These are phyloP conservation scores for Fusarium sp. DNA, from an alignment of 2,329 filamentous ascomycete genomes.

Conservation along the genomic window DNA sequence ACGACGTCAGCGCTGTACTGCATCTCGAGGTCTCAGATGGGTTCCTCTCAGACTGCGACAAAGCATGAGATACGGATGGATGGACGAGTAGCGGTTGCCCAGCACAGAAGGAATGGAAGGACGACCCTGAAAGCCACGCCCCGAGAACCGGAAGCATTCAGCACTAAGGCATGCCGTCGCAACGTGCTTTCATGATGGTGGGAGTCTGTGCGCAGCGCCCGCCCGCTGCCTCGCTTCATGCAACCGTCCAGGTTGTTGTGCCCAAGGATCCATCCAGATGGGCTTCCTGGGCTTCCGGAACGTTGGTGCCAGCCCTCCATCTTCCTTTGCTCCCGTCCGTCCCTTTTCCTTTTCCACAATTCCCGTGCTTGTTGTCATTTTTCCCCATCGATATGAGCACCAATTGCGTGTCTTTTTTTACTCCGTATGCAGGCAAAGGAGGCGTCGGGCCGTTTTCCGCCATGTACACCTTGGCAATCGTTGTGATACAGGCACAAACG, in stretches of 20 bases:
- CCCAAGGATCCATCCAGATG: not conserved
- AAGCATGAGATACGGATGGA: not conserved
- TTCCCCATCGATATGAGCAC: not conserved
- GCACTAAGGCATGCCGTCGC: constrained; percentile 33
- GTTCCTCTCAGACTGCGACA: not conserved
- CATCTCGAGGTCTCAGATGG: constrained; percentile 15
- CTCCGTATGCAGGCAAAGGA: not conserved
- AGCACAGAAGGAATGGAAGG: constrained; percentile 3
- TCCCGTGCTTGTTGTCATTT: constrained; percentile 9
- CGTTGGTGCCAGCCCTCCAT: constrained; percentile 10
- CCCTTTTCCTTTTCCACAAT: constrained; percentile 6
- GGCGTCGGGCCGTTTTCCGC: constrained; percentile 2
- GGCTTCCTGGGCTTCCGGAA: constrained; percentile 14
- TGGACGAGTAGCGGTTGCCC: not conserved
- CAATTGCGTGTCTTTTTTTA: constrained; percentile 14
- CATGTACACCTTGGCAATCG: not conserved
- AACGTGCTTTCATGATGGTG: constrained; percentile 35
- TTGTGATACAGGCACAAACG: not conserved
- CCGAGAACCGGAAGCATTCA: constrained; percentile 35
- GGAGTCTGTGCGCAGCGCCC: constrained; percentile 37
- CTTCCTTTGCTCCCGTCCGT: constrained; percentile 18
- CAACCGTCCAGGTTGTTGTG: constrained; percentile 13
- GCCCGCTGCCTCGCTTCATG: constrained; percentile 23
- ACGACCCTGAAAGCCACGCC: constrained; percentile 13
- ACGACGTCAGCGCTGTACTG: constrained; percentile 26